Base-by-base conservation (phyloP, 2,329 filamentous ascomycete species). In the Botryotinia globosa region DNA sequence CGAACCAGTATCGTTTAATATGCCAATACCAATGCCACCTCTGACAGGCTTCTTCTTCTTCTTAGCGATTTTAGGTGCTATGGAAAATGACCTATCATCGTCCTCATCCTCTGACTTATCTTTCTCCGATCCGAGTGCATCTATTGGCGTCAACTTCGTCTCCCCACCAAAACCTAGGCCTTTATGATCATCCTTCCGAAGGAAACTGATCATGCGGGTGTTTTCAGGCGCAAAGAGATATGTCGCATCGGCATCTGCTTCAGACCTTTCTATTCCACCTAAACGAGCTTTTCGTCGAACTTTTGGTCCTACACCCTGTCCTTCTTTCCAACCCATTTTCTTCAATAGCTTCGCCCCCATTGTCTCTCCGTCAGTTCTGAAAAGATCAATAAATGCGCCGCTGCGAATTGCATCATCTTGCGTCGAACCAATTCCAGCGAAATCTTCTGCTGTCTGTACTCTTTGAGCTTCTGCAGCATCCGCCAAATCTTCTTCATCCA, bases 401-500 rank as follows among this genome's bases (percentile, higher is more conserved):
- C 84, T 82, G 42, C 85, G 85, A 22, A 79, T 80, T 2, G 83
- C 78, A 78, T 91, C 87, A 48, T 88, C 84, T 45, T 86, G 85
- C 0, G 90, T 90, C 44, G 88, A 87, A 2, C 94, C 94, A 44
- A 98, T 85, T 0, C 92, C 93, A 0, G 92, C 88, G 81, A 96
- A 98, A 0, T 87, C 87, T 70, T 90, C 86, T 0, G 89, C 86
- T 0, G 92, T 97, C 78, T 95, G 88, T 48, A 98, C 83, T 74
- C 88, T 88, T 78, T 90, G 89, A 3, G 91, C 87, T 82, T 97
- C 94, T 73, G 92, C 93, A 0, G 91, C 92, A 80, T 97, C 94
- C 10, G 92, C 92, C 48, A 97, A 85, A 82, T 99, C 96, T 81
- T 99, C 96, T 59, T 97, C 95, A 79, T 99, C 96, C 96, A 99